phyloP scores from a whole-genome alignment of 2,329 filamentous ascomycete genomes.

The Hymenoscyphus infarciens region DNA sequence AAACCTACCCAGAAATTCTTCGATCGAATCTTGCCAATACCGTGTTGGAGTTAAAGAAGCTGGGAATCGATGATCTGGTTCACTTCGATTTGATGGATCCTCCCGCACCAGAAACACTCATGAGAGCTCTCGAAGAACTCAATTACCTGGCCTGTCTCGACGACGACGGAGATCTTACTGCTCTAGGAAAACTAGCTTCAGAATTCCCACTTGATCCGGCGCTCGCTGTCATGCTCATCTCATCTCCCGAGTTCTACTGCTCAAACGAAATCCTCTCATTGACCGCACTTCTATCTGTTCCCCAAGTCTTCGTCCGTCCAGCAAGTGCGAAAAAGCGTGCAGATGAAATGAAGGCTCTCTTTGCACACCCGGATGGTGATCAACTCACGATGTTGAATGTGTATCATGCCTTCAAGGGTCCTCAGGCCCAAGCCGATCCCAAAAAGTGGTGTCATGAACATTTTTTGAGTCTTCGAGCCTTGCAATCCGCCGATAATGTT shows the following conservation, averaged over 20 bases:
- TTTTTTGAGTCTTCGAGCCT: conserved; percentile 83
- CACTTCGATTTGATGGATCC: conserved; percentile 99
- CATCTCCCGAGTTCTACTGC: conserved; percentile 96
- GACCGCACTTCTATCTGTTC: conserved; percentile 88
- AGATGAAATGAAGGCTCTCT: conserved; percentile 95
- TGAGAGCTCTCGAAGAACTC: conserved; percentile 94
- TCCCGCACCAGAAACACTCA: conserved; percentile 94
- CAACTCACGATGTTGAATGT: conserved; percentile 95
- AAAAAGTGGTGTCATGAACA: conserved; percentile 97
- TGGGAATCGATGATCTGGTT: conserved; percentile 90
- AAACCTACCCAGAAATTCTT: conserved; percentile 94
- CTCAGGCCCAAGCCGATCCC: conserved; percentile 64
- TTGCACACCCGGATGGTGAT: conserved; percentile 89
- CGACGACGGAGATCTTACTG: conserved; percentile 90
- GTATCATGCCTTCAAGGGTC: conserved; percentile 92
- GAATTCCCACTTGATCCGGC: conserved; percentile 94
- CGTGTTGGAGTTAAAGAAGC: conserved; percentile 93
- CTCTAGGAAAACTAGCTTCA: conserved; percentile 80
- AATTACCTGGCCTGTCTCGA: conserved; percentile 97
- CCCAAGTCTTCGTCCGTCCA: conserved; percentile 88
- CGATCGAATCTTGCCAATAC: conserved; percentile 93
- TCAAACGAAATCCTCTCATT: conserved; percentile 97
- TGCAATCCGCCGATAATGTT: conserved; percentile 92
- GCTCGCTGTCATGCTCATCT: conserved; percentile 95
- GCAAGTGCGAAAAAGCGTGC: conserved; percentile 81